Conservation (phyloP, 768 basidiomycete genomes). For the Pleurotus giganteus region DNA sequence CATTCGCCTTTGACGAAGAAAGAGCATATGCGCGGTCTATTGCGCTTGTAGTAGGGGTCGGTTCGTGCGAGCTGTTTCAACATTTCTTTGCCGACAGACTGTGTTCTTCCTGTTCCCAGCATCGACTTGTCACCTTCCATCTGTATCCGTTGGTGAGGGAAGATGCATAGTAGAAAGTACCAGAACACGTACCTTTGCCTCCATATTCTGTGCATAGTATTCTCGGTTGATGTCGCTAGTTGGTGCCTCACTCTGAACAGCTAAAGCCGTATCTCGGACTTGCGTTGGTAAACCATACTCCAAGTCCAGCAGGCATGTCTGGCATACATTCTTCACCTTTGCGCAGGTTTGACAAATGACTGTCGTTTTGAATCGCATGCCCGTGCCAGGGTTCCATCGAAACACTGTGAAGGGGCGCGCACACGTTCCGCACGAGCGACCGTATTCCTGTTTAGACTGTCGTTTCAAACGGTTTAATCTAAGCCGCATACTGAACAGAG, state of each 20-base stretch:
- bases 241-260: conserved; percentile 81
- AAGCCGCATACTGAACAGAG: background rate
- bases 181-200: conserved; percentile 59
- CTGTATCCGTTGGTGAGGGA: conserved; percentile 32
- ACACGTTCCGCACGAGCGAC: conserved; percentile 95
- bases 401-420: conserved; percentile 96
- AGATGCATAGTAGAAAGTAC: background rate
- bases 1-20: conserved; percentile 97
- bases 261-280: conserved; percentile 94
- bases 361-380: conserved; percentile 93
- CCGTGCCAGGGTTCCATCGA: conserved; percentile 96
- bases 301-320: conserved; percentile 94
- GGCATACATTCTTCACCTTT: conserved; percentile 95
- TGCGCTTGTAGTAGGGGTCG: conserved; percentile 97
- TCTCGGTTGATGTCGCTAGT: conserved; percentile 97
- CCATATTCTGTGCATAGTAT: conserved; percentile 92
- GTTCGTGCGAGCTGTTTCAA: conserved; percentile 91
- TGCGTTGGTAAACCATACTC: conserved; percentile 97
- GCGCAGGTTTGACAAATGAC: conserved; percentile 97
- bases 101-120: conserved; percentile 58
- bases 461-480: background rate
- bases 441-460: conserved; percentile 96
- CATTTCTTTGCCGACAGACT: conserved; percentile 92
- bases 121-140: conserved; percentile 70
- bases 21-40: conserved; percentile 89